phyloP scores from a whole-genome alignment of 2,329 filamentous ascomycete species.

The Colletotrichum gloeosporioides region DNA sequence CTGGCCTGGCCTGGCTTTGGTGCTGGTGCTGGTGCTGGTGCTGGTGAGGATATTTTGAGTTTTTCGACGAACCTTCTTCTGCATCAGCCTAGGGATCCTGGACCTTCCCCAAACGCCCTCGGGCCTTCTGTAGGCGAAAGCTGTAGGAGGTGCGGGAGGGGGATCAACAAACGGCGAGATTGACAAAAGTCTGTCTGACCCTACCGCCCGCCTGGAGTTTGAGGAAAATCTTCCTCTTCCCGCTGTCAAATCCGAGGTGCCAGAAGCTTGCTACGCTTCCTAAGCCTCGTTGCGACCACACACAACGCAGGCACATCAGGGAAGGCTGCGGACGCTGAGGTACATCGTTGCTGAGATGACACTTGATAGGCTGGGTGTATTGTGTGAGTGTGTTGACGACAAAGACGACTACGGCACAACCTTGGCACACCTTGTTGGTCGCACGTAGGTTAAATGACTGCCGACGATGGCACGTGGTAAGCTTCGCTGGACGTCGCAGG shows the following conservation, averaged over 20 bases:
- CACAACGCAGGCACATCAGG: not conserved
- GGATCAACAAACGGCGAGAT: not conserved
- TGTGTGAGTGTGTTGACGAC: not conserved
- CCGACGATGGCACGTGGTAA: not conserved
- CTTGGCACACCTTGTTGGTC: not conserved
- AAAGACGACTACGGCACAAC: not conserved
- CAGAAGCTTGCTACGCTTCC: not conserved
- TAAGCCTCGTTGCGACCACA: not conserved
- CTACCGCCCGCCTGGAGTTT: not conserved
- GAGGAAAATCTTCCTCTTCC: not conserved
- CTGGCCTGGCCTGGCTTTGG: not conserved
- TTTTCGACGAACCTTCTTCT: conserved; percentile 10
- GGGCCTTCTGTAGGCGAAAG: not conserved
- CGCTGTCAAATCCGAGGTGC: not conserved
- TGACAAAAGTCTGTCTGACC: not conserved
- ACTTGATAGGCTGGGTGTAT: not conserved
- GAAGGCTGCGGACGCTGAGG: not conserved
- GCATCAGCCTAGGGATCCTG: not conserved
- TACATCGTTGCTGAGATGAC: not conserved
- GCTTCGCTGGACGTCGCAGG: not conserved
- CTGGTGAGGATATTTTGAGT: not conserved
- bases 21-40: not conserved
- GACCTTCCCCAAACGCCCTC: not conserved
- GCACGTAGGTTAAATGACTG: not conserved
- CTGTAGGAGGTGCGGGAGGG: not conserved